Base-by-base conservation (phyloP, 2,329 filamentous ascomycete species). In the Aspergillus clavatus region DNA sequence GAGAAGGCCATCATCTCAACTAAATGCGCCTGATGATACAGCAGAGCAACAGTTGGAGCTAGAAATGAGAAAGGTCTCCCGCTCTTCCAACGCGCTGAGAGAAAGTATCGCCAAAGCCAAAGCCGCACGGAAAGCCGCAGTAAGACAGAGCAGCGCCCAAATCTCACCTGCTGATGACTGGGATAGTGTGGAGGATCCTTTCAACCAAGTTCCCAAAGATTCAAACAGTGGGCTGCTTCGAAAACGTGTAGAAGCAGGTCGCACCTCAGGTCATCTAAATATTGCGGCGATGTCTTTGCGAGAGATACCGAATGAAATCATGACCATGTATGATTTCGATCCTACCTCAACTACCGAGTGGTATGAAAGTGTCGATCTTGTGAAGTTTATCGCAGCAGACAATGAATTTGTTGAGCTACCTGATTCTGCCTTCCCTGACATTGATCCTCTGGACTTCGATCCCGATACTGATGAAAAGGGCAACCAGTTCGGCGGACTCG, bases 61-160 rank as follows among this genome's bases (percentile, higher is more conserved):
- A 18, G 68, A 72, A 46, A 59, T 66, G 11, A 63, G 67, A 27
- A 78, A 72, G 46, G 65, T 66, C 1, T 68, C 72, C 5, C 93
- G 87, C 57, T 89, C 89, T 0, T 96, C 91, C 0, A 74, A 79
- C 12, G 84, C 89, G 0, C 71, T 98, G 11, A 82, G 93, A 26
- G 89, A 96, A 41, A 90, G 93, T 43, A 96, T 97, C 51, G 89
- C 90, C 28, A 91, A 90, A 57, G 91, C 93, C 1, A 95, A 91
- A 62, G 89, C 89, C 2, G 87, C 89, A 2, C 85, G 81, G 45
- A 79, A 82, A 50, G 82, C 79, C 8, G 64, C 66, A 4, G 61
- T 51, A 35, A 35, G 16, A 42, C 59, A 60, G 44, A 68, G 60
- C 47, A 61, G 52, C 16, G 47, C 57, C 14, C 48, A 57, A 22